Conservation (phyloP, 257 asterid genomes). For the Verbena officinalis region DNA sequence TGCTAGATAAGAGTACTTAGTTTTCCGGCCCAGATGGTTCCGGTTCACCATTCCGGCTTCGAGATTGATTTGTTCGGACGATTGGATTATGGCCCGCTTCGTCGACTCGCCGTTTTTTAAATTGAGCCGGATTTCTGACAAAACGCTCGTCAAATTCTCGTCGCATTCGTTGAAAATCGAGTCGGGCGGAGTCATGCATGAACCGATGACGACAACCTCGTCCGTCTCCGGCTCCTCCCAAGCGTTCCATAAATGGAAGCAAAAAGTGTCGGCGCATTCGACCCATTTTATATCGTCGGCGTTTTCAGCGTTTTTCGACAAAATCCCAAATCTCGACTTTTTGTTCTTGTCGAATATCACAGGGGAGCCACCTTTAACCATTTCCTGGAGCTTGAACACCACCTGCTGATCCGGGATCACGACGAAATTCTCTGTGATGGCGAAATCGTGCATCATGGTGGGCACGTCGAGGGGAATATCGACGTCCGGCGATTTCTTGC, state of each 20-base stretch:
- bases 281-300: slow-evolving; percentile 47
- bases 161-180: slow-evolving; percentile 68
- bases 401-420: slow-evolving; percentile 80
- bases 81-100: slow-evolving; percentile 35
- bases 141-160: slow-evolving; percentile 45
- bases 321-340: slow-evolving; percentile 58
- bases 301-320: slow-evolving; percentile 39
- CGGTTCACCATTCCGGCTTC: slow-evolving; percentile 85
- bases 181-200: slow-evolving; percentile 85
- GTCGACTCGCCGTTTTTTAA: slow-evolving; percentile 57
- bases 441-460: slow-evolving; percentile 82
- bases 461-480: slow-evolving; percentile 54
- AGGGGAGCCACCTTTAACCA: slow-evolving; percentile 71
- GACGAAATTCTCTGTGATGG: slow-evolving; percentile 66
- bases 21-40: slow-evolving; percentile 58
- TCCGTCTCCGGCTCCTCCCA: slow-evolving; percentile 74
- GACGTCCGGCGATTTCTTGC: slow-evolving; percentile 51
- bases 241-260: slow-evolving; percentile 78
- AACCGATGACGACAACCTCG: slow-evolving; percentile 70
- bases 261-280: slow-evolving; percentile 57
- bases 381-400: slow-evolving; percentile 72
- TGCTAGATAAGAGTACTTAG: slow-evolving; percentile 58
- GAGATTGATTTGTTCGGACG: slow-evolving; percentile 47
- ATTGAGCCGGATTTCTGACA: slow-evolving; percentile 66
- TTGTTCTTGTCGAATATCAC: slow-evolving; percentile 59